Base-by-base conservation (phyloP, 2,329 filamentous ascomycete species). In the Aspergillus tanneri region DNA sequence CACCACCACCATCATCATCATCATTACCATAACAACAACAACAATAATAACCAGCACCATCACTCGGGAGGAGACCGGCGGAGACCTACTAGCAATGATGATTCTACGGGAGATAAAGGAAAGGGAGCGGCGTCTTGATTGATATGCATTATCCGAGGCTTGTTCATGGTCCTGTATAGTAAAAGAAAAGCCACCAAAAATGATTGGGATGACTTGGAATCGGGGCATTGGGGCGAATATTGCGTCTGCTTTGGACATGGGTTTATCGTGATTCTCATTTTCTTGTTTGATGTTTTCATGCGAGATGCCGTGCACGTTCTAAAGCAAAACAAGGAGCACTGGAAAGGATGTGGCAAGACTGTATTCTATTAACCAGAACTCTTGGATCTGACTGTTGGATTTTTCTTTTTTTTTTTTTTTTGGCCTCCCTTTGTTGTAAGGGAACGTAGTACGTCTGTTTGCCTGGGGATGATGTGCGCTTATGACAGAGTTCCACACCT, bases 31-130 rank as follows among this genome's bases (percentile, higher is more conserved):
- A 38, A 47, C 34, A 38, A 53, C 42, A 52, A 54, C 24, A 50
- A 53, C 14, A 43, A 50, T 16, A 49, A 50, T 35, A 53, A 64
- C 35, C 63, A 68, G 43, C 56, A 65, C 22, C 58, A 59, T 25
- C 61, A 64, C 28, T 52, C 64, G 11, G 67, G 66, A 27, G 55
- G 58, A 23, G 72, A 74, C 53, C 70, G 71, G 56, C 72, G 74
- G 52, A 68, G 74, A 46, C 56, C 61, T 49, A 68, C 68, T 27
- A 62, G 67, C 46, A 67, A 70, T 53, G 74, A 77, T 40, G 74
- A 77, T 42, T 63, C 68, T 34, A 60, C 64, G 37, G 65, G 63
- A 22, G 73, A 73, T 47, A 73, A 73, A 60, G 65, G 63, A 46
- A 75, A 72, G 58, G 61, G 56, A 38, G 50, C 61, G 46, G 60